Base-by-base conservation (phyloP, 2,329 filamentous ascomycete genomes). In the Lachnum nothofagi region DNA sequence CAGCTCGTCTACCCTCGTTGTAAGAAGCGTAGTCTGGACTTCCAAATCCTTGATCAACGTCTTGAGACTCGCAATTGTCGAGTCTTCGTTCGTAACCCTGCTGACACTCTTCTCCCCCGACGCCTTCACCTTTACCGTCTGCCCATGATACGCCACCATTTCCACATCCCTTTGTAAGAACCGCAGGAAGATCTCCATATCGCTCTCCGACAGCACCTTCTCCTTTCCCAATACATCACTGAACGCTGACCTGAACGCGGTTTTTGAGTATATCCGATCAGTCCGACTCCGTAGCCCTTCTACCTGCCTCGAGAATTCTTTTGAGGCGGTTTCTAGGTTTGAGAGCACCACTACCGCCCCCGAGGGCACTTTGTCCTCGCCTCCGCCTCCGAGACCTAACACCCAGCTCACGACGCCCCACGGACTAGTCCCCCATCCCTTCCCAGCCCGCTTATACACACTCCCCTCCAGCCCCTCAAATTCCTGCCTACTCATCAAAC, bases 1-100 rank as follows among this genome's bases (percentile, higher is more conserved):
- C 4, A 96, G 74, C 23, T 78, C 75, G 2, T 84, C 77, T 42
- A 93, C 74, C 53, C 89, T 85, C 8, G 70, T 71, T 43, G 76
- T 78, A 33, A 97, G 76, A 0, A 82, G 75, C 6, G 76, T 68
- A 14, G 89, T 84, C 52, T 95, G 82, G 17, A 83, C 78, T 53
- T 85, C 83, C 14, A 98, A 75, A 43, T 86, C 85, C 34, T 79
- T 74, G 23, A 90, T 85, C 9, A 95, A 76, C 22, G 86, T 81
- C 62, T 91, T 91, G 8, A 98, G 78, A 16, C 86, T 86, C 1
- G 90, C 90, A 54, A 96, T 88, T 1, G 88, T 86, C 4, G 75
- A 72, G 68, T 98, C 93, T 60, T 94, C 85, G 49, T 83, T 73
- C 1, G 86, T 87, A 55, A 97, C 84, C 1, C 68, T 62, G 1